A percentile compares a stretch with the other conserved stretches of the same genome.
Evolutionary conservation across 2,329 filamentous ascomycete species (phyloP).

Genomic region (Ophiostoma novo-ulmi): DNA sequence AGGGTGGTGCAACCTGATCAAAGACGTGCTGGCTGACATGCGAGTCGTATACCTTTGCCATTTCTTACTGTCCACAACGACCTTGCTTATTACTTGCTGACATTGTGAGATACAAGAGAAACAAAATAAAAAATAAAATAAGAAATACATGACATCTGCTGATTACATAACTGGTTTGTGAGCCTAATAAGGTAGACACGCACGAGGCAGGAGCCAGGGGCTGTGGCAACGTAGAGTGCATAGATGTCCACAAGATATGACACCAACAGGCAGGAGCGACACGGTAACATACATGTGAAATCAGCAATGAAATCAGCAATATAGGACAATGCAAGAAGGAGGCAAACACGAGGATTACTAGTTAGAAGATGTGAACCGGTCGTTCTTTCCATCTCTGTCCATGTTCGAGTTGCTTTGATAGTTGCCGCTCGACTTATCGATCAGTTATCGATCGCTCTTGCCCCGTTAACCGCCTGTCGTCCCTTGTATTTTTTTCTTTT

Average conservation of each 20-base stretch:
- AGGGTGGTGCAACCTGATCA: not conserved
- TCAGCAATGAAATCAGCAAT: not conserved
- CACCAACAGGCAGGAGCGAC: constrained; percentile 2
- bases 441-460: constrained; percentile 7
- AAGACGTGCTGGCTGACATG: not conserved
- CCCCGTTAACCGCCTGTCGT: not conserved
- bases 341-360: not conserved
- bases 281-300: not conserved
- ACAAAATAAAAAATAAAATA: too few relatives aligned
- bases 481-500: not conserved
- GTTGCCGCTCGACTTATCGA: not conserved
- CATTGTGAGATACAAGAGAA: not conserved
- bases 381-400: not conserved
- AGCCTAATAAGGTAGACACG: not conserved
- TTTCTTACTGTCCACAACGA: not conserved
- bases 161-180: not conserved
- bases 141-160: not conserved
- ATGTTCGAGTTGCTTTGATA: not conserved
- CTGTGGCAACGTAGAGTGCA: not conserved
- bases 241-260: not conserved
- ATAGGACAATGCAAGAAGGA: not conserved
- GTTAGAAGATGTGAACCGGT: not conserved
- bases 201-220: constrained; percentile 8
- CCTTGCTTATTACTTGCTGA: not conserved
- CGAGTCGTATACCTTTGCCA: not conserved